Conservation (phyloP, 2,329 filamentous ascomycete genomes). For the Intubia oerlemansii region DNA sequence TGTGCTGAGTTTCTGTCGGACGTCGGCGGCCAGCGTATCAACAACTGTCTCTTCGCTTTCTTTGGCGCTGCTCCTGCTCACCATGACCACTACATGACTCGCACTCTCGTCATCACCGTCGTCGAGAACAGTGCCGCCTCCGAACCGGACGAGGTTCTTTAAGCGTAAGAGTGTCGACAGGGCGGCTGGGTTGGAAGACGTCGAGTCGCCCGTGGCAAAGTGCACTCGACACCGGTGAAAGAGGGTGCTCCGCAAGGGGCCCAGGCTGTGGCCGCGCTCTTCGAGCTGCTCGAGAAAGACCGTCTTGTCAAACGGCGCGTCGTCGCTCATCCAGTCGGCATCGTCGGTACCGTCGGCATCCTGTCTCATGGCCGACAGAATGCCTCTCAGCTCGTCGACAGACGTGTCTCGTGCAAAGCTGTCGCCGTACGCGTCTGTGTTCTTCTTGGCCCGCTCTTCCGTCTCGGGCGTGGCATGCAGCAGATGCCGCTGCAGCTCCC, state of each 20-base stretch:
- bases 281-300: constrained; percentile 33
- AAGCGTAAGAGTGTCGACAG: constrained; percentile 8
- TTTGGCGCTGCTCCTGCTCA: constrained; percentile 3
- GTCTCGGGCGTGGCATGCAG: constrained; percentile 43
- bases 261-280: constrained; percentile 30
- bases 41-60: constrained; percentile 15
- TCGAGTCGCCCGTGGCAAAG: constrained; percentile 13
- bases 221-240: constrained; percentile 26
- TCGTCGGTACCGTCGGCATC: constrained; percentile 9
- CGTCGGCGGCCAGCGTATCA: constrained; percentile 18
- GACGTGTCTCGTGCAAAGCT: constrained; percentile 50
- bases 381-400: constrained; percentile 14
- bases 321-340: constrained; percentile 6
- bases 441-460: constrained; percentile 29
- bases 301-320: constrained; percentile 17
- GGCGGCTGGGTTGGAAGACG: too few relatives aligned
- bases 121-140: constrained; percentile 35
- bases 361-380: constrained; percentile 10
- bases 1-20: constrained; percentile 23
- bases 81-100: constrained; percentile 54
- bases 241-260: constrained; percentile 26
- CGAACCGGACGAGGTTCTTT: constrained; percentile 43
- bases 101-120: constrained; percentile 27
- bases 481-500: constrained; percentile 43
- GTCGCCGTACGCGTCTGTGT: constrained; percentile 61